phyloP scores from a whole-genome alignment of 352 stramenopile species.

The Halophytophthora batemanensis region DNA sequence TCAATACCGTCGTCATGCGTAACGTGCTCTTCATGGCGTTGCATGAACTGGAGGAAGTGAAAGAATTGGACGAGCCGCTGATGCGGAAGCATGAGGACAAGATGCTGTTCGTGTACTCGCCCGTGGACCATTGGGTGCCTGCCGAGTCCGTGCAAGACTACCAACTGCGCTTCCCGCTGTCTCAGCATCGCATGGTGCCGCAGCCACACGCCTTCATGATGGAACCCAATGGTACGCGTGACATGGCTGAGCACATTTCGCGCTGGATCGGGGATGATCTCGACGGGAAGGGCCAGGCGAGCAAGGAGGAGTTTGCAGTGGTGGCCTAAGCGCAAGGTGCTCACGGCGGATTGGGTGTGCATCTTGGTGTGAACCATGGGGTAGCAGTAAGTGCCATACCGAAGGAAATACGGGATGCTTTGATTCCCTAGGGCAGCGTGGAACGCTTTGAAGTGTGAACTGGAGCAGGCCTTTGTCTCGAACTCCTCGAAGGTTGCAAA shows the following conservation, averaged over 20 bases:
- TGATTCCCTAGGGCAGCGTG: too few relatives aligned
- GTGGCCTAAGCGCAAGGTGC: too few relatives aligned
- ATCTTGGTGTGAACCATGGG: too few relatives aligned
- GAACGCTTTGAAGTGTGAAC: too few relatives aligned
- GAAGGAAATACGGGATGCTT: too few relatives aligned
- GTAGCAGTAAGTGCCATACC: too few relatives aligned
- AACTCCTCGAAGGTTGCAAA: too few relatives aligned
- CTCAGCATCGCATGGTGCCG: conserved; percentile 44
- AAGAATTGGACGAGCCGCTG: conserved; percentile 40
- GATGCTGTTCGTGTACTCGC: conserved; percentile 66
- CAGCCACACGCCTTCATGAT: conserved; percentile 82
- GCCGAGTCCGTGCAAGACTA: conserved; percentile 55
- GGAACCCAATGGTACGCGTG: conserved; percentile 49
- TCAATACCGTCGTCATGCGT: conserved; percentile 50
- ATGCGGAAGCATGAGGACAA: conserved; percentile 44
- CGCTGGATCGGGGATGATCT: conserved; percentile 48
- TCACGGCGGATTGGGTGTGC: too few relatives aligned
- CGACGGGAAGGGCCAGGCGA: conserved; percentile 10
- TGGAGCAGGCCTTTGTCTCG: too few relatives aligned
- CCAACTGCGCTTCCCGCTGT: conserved; percentile 42
- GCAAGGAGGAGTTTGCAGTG: too few relatives aligned
- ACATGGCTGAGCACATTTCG: conserved; percentile 64
- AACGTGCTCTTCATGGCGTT: conserved; percentile 69
- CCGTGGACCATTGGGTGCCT: conserved; percentile 65
- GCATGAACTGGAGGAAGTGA: conserved; percentile 57